Evolutionary conservation across 345 rosid genomes (phyloP), one percentile per base, ranked within the genome.

Genomic region (Salix koriyanagi): DNA sequence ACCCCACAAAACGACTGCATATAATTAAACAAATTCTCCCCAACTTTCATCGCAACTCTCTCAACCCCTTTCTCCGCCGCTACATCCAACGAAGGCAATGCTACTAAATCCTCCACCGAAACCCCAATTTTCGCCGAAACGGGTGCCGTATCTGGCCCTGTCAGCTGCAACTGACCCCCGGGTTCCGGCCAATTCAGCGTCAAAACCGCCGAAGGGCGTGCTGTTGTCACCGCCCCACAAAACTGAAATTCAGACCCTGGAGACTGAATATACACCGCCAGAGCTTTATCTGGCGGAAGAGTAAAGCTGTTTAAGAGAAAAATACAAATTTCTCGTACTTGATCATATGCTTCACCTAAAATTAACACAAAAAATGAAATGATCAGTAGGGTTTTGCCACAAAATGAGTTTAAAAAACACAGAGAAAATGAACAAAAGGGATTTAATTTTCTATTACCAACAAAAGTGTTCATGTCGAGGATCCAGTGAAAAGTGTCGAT

Each of bases 1-100:
- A 90, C 90, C 7, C 97, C 97, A 72, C 98, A 96, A 67, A 96
- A 96, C 34, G 99, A 96, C 83, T 96, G 99, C 99, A 96, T 96
- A 65, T 91, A 96, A 64, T 93, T 93, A 71, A 96, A 96, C 79
- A 91, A 74, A 73, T 93, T 91, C 89, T 95, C 96, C n/a, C 99
- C 99, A 1, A 95, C 98, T 82, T 75, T 95, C 99, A 95, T 86
- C 37, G 98, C 98, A 70, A 96, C 71, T 79, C 94, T 82, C 79
- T 93, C 99, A 73, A 96, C 88, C 73, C 83, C 87, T 75, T 85
- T 87, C 89, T 82, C 97, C 14, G 92, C 90, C 16, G 83, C 88
- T 25, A 91, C 94, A 69, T 96, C 98, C 78, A 94, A 62, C 19
- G 97, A 92, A 68, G 91, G 89, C 76, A 90, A 72, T 15, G 97